Evolutionary conservation across 139 green algal species (phyloP).

Genomic region (Micractinium sp.): DNA sequence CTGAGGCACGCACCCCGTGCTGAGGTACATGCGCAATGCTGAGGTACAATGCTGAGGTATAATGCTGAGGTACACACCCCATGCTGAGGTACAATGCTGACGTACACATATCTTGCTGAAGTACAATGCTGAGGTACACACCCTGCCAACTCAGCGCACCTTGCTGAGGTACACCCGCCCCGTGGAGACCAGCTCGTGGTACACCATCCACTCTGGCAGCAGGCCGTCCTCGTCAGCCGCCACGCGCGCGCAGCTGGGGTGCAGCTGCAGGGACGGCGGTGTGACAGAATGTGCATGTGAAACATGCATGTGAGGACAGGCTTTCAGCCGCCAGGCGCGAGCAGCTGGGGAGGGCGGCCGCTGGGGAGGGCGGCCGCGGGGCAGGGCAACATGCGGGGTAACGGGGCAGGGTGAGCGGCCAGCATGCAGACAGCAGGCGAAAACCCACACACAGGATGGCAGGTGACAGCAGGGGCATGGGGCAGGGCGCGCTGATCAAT

Average conservation of each 20-base stretch:
- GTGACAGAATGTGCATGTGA: neutral
- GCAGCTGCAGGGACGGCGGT: conserved; percentile 64
- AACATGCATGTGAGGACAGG: neutral
- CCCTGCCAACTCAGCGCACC: conserved; percentile 39
- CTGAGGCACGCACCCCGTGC: too few species aligned
- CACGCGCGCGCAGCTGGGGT: conserved; percentile 71
- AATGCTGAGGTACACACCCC: too few species aligned
- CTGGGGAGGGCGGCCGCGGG: too few species aligned
- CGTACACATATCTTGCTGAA: too few species aligned
- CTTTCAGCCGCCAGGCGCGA: neutral
- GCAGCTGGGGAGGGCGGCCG: neutral
- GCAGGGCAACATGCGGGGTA: neutral
- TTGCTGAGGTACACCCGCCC: conserved; percentile 77
- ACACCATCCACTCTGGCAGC: conserved; percentile 93
- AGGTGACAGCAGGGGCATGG: too few species aligned
- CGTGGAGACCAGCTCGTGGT: conserved; percentile 90
- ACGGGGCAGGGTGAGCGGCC: too few species aligned
- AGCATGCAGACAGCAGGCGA: too few species aligned
- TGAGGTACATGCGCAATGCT: too few species aligned
- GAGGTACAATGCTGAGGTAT: too few species aligned
- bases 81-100: too few species aligned
- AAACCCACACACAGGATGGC: too few species aligned
- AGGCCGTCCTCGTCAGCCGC: conserved; percentile 87
- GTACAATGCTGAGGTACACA: neutral
- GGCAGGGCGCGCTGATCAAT: too few species aligned